Base-by-base conservation (phyloP, 164 flowering plant genomes). In the Sedum album region DNA sequence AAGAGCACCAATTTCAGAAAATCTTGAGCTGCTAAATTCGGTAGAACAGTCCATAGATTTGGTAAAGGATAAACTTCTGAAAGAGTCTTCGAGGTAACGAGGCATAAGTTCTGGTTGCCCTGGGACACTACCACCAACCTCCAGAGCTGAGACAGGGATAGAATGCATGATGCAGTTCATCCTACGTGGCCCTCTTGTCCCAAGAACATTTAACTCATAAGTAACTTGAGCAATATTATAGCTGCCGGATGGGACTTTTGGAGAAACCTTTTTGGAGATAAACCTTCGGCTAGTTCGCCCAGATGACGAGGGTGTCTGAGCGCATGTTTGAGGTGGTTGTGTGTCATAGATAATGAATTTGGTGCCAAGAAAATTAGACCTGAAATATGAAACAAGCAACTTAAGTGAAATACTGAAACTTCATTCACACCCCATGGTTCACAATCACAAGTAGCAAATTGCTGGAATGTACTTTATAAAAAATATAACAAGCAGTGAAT, bases 161-260 rank as follows among this genome's bases (percentile, higher is more conserved):
- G 38, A 35, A 69, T 82, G 81, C 85, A 82, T 79, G 20, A 61
- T 31, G 51, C 82, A 79, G 62, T 77, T 78, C 82, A 79, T 79
- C 62, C 78, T 70, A 6, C 82, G 68, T 20, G 82, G 80, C 14
- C 82, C 82, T 23, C 85, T 67, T 0, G 83, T 82, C 6, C 83
- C 80, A 4, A 82, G 73, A 31, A 82, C 83, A 60, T 82, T 82
- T 0, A 80, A 76, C 36, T 82, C 83, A 53, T 82, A 82, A 6
- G 76, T 28, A 20, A 82, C 67, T 30, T 78, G 81, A 21, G 81
- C 81, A 18, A 82, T 72, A 65, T 74, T 73, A 69, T 76, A 82
- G 67, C 74, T 80, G 6, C 85, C 81, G 18, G 77, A 64, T 6
- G 85, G 83, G n/a, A 82, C 80, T 73, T 75, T 78, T 2, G 85